Evolutionary conservation across 441 rosid species (phyloP).

Genomic region (Jatropha multifida): DNA sequence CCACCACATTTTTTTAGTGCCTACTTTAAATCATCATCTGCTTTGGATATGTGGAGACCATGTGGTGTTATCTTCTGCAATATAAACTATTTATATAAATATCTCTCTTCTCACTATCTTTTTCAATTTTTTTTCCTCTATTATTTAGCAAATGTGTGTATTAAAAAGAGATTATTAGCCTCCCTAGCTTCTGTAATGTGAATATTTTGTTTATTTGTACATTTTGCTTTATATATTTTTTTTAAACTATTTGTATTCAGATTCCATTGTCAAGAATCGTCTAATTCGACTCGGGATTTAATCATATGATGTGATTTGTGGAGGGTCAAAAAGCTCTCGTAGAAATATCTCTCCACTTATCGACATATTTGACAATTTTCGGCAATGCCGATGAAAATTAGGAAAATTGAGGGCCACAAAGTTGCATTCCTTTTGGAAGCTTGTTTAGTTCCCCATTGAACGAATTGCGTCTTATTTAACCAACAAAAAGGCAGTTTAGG

Average conservation of each 20-base stretch:
- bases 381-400: slow-evolving; percentile 1
- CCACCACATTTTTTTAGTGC: slow-evolving; percentile 16
- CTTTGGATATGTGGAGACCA: slow-evolving; percentile 28
- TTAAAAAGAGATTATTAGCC: not conserved
- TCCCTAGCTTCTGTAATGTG: not conserved
- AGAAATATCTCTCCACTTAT: not conserved
- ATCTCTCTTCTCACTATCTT: slow-evolving; percentile 2
- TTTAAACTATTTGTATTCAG: not conserved
- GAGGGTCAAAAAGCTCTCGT: slow-evolving; percentile 20
- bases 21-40: slow-evolving; percentile 23
- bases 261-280: too few relatives aligned
- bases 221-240: not conserved
- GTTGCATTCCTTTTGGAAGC: not conserved
- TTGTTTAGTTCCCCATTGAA: not conserved
- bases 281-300: too few relatives aligned
- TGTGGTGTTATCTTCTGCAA: slow-evolving; percentile 22
- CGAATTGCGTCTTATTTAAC: not conserved
- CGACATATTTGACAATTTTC: slow-evolving; percentile 21
- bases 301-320: not conserved
- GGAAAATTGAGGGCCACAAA: not conserved
- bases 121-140: not conserved
- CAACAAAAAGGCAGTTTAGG: not conserved
- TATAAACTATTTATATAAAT: not conserved
- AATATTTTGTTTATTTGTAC: not conserved
- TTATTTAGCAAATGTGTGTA: too few relatives aligned